Percentiles rank a stretch among this genome's conserved stretches.
Conservation (phyloP, 139 green algal genomes). For the Prasinococcaceae sp. region DNA sequence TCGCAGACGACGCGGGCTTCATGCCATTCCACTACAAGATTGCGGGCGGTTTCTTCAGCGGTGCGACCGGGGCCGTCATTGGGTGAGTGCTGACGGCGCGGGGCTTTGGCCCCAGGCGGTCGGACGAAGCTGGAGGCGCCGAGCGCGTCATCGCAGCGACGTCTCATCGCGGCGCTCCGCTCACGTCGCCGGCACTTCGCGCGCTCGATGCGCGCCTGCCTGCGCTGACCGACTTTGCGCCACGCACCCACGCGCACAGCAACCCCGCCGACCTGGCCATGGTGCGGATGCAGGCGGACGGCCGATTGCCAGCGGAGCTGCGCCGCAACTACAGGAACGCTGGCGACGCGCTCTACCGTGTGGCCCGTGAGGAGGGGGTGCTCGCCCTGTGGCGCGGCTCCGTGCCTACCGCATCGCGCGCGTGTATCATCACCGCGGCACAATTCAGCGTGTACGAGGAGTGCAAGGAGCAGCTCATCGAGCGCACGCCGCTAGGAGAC, state of each 20-base stretch:
- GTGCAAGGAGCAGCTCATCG: slow-evolving; percentile 12
- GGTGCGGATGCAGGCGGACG: slow-evolving; percentile 23
- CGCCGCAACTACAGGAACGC: slow-evolving; percentile 24
- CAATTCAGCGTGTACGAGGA: slow-evolving; percentile 25
- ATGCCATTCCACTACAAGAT: too few relatives aligned
- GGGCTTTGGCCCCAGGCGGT: neutral
- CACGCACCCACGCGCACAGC: too few relatives aligned
- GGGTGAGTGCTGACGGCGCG: neutral
- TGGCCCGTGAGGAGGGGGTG: slow-evolving; percentile 20
- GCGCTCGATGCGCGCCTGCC: too few relatives aligned
- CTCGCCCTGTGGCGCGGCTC: slow-evolving; percentile 25
- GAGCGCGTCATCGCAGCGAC: neutral
- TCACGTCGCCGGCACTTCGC: slow-evolving; percentile 9
- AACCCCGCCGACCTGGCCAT: slow-evolving; percentile 23
- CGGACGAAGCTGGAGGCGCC: neutral
- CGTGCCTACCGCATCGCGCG: slow-evolving; percentile 20
- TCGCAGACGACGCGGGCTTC: too few relatives aligned
- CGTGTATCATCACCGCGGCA: too few relatives aligned
- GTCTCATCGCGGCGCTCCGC: neutral
- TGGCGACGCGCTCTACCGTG: slow-evolving; percentile 11
- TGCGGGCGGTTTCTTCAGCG: too few relatives aligned
- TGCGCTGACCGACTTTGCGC: too few relatives aligned
- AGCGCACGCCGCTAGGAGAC: neutral
- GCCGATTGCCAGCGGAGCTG: slow-evolving; percentile 15
- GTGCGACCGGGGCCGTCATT: too few relatives aligned